Evolutionary conservation across 176 grass and related monocot genomes (phyloP), one percentile per base, ranked within the genome.

Genomic region (Chrysopogon serrulatus): DNA sequence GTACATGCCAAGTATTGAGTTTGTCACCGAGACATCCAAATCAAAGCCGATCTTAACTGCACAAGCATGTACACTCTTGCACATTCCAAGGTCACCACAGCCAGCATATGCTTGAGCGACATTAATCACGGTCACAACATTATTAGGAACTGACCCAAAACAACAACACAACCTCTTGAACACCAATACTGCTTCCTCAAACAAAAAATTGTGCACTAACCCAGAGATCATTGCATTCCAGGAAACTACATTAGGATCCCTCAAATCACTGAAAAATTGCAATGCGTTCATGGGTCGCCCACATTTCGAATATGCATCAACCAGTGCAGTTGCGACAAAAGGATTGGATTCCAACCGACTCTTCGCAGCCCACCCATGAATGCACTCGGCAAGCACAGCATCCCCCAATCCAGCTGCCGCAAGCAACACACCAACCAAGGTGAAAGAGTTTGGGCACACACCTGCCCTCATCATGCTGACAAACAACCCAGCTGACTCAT

Each of bases 1-100:
- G 65, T 95, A 92, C 93, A 95, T 90, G 45, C 83, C 83, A 57
- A 95, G 84, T 35, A 95, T 65, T 28, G 64, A 90, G 85, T 95
- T 95, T 74, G 78, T 74, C 71, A 90, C 79, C 3, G 65, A 73
- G 47, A 84, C 79, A 86, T 86, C 30, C 79, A 88, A 81, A 61
- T 92, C 90, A 86, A 90, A 77, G 61, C 90, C 87, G 16, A 81
- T 59, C 80, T 92, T 95, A 65, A 92, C 66, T 15, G 74, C 44
- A 15, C 88, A 92, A 80, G 78, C 54, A 88, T 92, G 90, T 69
- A 78, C 70, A 47, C 65, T 92, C 79, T 86, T 66, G 85, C 87
- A 95, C 66, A 90, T 80, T 77, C 74, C 39, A 73, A 74, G 39
- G 45, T 82, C 88, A 69, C 90, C 82, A 64, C 44, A 90, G 47